Base-by-base conservation (phyloP, 1,139 yeast species). In the Kodamaea plutei region DNA sequence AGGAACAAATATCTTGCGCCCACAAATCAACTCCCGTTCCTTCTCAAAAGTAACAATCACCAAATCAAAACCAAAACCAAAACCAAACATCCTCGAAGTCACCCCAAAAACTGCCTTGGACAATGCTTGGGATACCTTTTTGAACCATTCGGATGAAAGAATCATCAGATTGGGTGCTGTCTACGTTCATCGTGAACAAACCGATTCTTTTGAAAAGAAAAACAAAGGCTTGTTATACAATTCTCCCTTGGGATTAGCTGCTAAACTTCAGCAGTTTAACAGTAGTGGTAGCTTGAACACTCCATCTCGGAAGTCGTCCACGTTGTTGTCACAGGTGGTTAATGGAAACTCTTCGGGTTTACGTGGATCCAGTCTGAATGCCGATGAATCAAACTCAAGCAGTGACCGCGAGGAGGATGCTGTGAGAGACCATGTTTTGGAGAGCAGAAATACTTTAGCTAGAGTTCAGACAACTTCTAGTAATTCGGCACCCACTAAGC, bases 131-230 rank as follows among this genome's bases (percentile, higher is more conserved):
- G 67, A 74, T 8, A 58, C 64, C 26, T 73, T 70, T 42, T 61
- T 88, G 37, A 61, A 59, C 9, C 76, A 75, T 44, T 62, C 73
- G 2, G 80, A 82, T 31, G 97, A 89, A 54, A 67, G 94, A 34
- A 70, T 88, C 1, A 44, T 87, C 30, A 76, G 76, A 40, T 69
- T 75, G 12, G 96, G 93, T 0, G 66, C 68, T 10, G 73, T 65
- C 0, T 55, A 61, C 30, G 66, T 56, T 3, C 54, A 52, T 19
- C 56, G 50, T 33, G 56, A 57, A 19, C 25, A 49, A 0, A 74
- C 78, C 0, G 80, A 72, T 2, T 26, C 39, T 0, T 70, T 83
- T 43, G 85, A 81, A 37, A 73, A 63, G 45, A 78, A 69, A 41
- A 63, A 71, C 38, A 70, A 63, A 43, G 85, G 84, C 0, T 56